phyloP scores from a whole-genome alignment of 225 moss, liverwort and hornwort species.

The Pleurozium schreberi region DNA sequence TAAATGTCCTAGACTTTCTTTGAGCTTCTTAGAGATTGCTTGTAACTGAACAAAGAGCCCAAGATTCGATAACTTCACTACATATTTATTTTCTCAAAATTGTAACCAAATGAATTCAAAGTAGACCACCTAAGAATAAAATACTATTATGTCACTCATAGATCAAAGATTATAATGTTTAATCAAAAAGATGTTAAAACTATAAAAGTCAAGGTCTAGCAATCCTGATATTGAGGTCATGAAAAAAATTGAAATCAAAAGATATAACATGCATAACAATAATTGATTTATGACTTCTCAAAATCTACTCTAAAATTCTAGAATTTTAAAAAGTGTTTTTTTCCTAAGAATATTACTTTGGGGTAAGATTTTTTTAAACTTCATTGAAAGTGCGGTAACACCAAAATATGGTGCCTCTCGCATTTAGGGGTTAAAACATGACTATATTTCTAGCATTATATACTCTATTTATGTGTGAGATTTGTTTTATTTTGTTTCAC shows the following conservation, averaged over 20 bases:
- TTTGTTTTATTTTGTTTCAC: neutral
- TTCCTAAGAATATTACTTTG: neutral
- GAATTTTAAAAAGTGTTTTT: neutral
- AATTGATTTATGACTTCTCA: neutral
- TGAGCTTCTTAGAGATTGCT: neutral
- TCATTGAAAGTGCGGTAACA: neutral
- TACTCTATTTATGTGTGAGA: neutral
- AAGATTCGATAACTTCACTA: neutral
- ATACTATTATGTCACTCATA: neutral
- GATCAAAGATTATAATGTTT: neutral
- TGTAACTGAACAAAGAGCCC: fast-evolving
- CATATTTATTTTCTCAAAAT: neutral
- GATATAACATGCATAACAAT: neutral
- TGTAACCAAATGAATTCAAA: fast-evolving
- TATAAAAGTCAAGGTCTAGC: neutral
- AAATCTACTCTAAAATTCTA: neutral
- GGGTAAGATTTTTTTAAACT: fast-evolving
- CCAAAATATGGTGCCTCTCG: fast-evolving
- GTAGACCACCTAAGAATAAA: no score
- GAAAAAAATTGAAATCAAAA: neutral
- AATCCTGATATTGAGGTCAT: neutral
- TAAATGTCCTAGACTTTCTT: no score
- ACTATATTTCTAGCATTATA: no score
- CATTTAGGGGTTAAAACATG: neutral
- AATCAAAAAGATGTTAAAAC: no score